Conservation (phyloP, 352 stramenopile genomes). For the Globisporangium nunn region DNA sequence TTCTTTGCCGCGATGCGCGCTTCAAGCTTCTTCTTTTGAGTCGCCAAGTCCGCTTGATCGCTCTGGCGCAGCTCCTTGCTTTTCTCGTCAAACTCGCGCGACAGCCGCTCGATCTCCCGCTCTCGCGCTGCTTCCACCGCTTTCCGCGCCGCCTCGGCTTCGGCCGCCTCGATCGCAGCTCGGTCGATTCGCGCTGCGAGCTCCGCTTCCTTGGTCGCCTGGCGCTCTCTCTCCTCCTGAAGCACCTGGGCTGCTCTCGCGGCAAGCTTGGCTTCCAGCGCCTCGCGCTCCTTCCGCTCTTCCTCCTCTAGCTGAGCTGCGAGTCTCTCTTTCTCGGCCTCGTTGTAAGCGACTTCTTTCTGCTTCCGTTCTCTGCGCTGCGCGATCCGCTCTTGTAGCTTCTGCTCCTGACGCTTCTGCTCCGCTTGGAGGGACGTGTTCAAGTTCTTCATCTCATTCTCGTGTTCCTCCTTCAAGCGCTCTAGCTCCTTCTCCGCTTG, state of each 20-base stretch:
- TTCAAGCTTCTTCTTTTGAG: slow-evolving; percentile 68
- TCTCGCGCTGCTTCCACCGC: slow-evolving; percentile 39
- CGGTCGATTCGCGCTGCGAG: slow-evolving; percentile 28
- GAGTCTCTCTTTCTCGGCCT: slow-evolving; percentile 19
- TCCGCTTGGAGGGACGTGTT: slow-evolving; percentile 41
- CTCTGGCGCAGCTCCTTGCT: slow-evolving; percentile 42
- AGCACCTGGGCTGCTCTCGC: slow-evolving; percentile 26
- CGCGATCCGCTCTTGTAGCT: slow-evolving; percentile 56
- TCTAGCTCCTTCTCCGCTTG: slow-evolving; percentile 44
- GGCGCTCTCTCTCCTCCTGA: slow-evolving; percentile 46
- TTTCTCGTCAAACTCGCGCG: slow-evolving; percentile 58
- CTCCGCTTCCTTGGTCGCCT: slow-evolving; percentile 40
- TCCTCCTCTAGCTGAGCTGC: slow-evolving; percentile 26
- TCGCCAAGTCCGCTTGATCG: slow-evolving; percentile 45
- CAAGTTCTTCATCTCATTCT: slow-evolving; percentile 39
- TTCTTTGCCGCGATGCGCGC: slow-evolving; percentile 70
- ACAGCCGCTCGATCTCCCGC: slow-evolving; percentile 52
- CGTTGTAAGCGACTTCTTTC: slow-evolving; percentile 14
- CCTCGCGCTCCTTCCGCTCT: slow-evolving; percentile 20
- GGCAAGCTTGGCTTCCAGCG: slow-evolving; percentile 24
- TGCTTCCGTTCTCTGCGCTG: slow-evolving; percentile 42
- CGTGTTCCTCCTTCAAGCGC: slow-evolving; percentile 50
- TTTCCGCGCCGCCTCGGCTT: slow-evolving; percentile 28
- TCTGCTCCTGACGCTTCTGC: slow-evolving; percentile 54
- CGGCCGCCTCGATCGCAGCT: slow-evolving; percentile 28